These are phyloP conservation scores for Metarhizium sp. DNA, from an alignment of 2,329 filamentous ascomycete species.

Conservation along the genomic window DNA sequence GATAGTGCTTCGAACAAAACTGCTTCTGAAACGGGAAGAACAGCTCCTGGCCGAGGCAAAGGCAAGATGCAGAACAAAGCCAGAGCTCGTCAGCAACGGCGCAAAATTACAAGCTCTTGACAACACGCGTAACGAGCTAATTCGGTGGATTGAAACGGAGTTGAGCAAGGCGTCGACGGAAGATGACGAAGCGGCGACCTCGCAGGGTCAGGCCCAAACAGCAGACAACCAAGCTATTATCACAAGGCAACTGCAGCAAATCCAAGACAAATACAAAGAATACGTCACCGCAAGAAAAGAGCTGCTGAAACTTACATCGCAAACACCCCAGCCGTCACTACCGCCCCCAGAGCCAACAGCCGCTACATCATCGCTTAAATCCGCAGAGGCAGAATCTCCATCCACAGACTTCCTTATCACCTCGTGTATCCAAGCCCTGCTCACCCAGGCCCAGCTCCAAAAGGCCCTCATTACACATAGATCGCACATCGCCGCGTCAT, in stretches of 20 bases:
- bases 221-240: conserved; percentile 19
- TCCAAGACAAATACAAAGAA: conserved; percentile 43
- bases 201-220: conserved; percentile 13
- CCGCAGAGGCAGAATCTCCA: conserved; percentile 9
- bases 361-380: not conserved
- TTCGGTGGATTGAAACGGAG: conserved; percentile 57
- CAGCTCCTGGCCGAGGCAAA: conserved; percentile 40
- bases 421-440: conserved; percentile 46
- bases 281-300: conserved; percentile 42
- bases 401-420: conserved; percentile 35
- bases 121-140: conserved; percentile 48
- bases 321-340: conserved; percentile 19
- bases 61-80: conserved; percentile 25
- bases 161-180: conserved; percentile 39
- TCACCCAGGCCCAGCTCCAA: conserved; percentile 44
- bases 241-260: conserved; percentile 31
- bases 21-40: conserved; percentile 47
- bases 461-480: conserved; percentile 50
- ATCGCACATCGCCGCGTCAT: conserved; percentile 40
- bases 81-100: conserved; percentile 25
- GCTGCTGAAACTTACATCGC: conserved; percentile 33
- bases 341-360: not conserved
- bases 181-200: conserved; percentile 20
- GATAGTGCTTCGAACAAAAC: conserved; percentile 47
- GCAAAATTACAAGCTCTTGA: conserved; percentile 44